Conservation (phyloP, 23 red algal genomes). For the Gracilaria caudata region DNA sequence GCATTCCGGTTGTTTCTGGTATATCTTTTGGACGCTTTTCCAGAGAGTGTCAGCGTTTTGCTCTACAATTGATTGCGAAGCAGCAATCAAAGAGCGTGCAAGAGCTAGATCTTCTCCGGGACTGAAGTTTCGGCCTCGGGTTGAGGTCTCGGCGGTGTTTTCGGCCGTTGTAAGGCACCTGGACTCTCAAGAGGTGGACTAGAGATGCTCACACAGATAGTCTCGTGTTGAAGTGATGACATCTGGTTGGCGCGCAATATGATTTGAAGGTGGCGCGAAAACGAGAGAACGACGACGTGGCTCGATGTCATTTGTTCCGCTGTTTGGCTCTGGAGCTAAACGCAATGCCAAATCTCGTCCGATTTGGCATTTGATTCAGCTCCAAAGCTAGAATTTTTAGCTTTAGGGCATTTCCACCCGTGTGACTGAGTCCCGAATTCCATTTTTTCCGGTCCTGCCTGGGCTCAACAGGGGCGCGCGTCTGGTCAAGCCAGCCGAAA, state of each 20-base stretch:
- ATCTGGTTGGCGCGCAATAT: too few relatives aligned
- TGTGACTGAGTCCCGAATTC: too few relatives aligned
- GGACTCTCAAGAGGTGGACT: neutral
- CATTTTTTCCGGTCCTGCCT: too few relatives aligned
- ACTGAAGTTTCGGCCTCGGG: conserved; percentile 9
- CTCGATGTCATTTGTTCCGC: neutral
- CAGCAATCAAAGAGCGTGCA: neutral
- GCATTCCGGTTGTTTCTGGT: neutral
- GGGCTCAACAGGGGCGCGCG: too few relatives aligned
- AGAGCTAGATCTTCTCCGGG: conserved; percentile 4
- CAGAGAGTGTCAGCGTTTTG: conserved; percentile 31
- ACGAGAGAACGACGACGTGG: neutral
- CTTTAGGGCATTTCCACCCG: neutral
- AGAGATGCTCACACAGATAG: neutral
- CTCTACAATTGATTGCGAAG: neutral
- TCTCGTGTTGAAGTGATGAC: too few relatives aligned
- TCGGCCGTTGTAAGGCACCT: too few relatives aligned
- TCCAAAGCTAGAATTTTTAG: neutral
- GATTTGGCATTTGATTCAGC: neutral
- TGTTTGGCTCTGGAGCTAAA: neutral
- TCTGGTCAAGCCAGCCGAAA: too few relatives aligned
- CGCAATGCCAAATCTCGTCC: neutral
- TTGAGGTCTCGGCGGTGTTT: neutral
- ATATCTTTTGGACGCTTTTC: neutral
- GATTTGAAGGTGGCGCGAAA: neutral